These are phyloP conservation scores for Gossypium stocksii DNA, from an alignment of 345 rosid genomes.

Conservation along the genomic window DNA sequence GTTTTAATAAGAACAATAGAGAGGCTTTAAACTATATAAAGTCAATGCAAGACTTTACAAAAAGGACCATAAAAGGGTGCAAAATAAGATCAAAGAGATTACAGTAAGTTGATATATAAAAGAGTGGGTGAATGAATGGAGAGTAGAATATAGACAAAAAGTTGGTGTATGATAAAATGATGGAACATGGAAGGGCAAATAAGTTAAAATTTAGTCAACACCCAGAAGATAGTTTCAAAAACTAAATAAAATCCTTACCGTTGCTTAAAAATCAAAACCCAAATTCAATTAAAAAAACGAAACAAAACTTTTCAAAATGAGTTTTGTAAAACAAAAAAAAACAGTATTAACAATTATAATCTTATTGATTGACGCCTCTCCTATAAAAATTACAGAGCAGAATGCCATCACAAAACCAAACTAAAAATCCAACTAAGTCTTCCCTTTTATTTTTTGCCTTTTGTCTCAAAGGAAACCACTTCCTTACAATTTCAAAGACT, in stretches of 20 bases:
- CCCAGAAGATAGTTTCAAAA: neutral
- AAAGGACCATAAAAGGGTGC: no score
- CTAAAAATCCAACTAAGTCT: conserved; percentile 22
- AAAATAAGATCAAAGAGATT: no score
- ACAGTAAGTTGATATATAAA: neutral
- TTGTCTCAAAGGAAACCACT: neutral
- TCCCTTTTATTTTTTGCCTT: neutral
- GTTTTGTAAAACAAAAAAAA: neutral
- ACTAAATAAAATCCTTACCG: conserved; percentile 12
- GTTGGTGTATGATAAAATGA: conserved; percentile 29
- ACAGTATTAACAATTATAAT: conserved; percentile 16
- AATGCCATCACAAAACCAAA: conserved; percentile 45
- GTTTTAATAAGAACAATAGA: neutral
- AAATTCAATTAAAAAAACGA: neutral
- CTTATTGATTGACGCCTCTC: conserved; percentile 63
- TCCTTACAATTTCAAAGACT: neutral
- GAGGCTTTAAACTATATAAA: neutral
- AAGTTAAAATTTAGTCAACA: neutral
- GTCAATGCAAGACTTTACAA: no score
- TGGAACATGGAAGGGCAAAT: conserved; percentile 39
- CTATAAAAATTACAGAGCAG: conserved; percentile 54
- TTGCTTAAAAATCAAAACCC: neutral
- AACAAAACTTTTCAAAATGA: neutral
- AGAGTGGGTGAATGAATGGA: conserved; percentile 26
- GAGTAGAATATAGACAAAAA: conserved; percentile 6